phyloP scores from a whole-genome alignment of 2,329 filamentous ascomycete species.

The Penicillium sp. region DNA sequence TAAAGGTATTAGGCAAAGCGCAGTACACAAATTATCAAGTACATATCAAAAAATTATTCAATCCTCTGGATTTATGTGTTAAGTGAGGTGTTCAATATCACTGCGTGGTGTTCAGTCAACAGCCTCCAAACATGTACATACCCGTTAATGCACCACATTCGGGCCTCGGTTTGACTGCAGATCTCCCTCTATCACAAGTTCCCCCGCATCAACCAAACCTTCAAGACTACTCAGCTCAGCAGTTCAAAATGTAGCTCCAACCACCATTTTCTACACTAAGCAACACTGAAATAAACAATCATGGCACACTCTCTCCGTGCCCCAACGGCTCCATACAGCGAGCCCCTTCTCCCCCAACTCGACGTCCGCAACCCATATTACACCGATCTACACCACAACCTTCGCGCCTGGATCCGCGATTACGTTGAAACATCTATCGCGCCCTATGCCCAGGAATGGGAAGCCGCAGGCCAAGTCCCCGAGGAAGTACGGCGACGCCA shows the following conservation, averaged over 20 bases:
- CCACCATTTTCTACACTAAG: not conserved
- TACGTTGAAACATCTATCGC: constrained; percentile 62
- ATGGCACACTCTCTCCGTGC: constrained; percentile 22
- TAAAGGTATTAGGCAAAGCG: too few relatives aligned
- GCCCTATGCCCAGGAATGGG: constrained; percentile 64
- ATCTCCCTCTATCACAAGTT: constrained; percentile 5
- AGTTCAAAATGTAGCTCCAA: not conserved
- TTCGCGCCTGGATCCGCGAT: constrained; percentile 57
- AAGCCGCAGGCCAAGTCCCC: constrained; percentile 56
- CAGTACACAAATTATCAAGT: too few relatives aligned
- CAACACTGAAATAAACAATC: not conserved
- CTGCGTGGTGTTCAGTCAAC: not conserved
- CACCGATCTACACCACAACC: constrained; percentile 59
- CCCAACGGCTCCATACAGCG: constrained; percentile 40
- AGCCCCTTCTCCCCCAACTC: constrained; percentile 50
- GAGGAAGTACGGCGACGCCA: constrained; percentile 40
- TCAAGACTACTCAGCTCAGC: not conserved
- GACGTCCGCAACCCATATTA: constrained; percentile 56
- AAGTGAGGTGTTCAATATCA: too few relatives aligned
- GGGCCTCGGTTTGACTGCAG: constrained; percentile 18
- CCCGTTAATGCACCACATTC: not conserved
- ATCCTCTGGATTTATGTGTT: rapidly evolving
- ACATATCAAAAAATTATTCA: too few relatives aligned
- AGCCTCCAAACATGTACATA: too few relatives aligned
- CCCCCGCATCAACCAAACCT: not conserved